phyloP scores from a whole-genome alignment of 495 filamentous ascomycete genomes.

The Neurospora sp. region DNA sequence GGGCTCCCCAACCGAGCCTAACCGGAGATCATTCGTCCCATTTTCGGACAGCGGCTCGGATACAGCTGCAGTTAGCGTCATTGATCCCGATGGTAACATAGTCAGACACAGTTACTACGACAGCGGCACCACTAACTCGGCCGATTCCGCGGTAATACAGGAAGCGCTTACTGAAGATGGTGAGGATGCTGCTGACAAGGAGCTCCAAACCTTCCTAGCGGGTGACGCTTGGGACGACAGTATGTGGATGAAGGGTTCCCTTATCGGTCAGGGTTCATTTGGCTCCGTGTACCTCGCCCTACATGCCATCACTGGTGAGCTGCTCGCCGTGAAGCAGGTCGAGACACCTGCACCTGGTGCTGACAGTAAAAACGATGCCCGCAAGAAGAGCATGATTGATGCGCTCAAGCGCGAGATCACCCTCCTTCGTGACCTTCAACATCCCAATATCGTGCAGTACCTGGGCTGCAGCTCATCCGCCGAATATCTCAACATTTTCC shows the following conservation, averaged over 20 bases:
- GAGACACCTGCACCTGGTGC: conserved; percentile 77
- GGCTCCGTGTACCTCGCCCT: conserved; percentile 93
- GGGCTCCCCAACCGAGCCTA: conserved; percentile 67
- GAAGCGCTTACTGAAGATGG: conserved; percentile 74
- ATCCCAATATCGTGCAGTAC: conserved; percentile 97
- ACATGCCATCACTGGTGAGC: conserved; percentile 93
- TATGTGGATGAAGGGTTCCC: conserved; percentile 97
- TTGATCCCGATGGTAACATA: conserved; percentile 63
- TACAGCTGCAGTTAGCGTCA: conserved; percentile 50
- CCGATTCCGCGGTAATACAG: conserved; percentile 44
- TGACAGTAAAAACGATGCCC: conserved; percentile 69
- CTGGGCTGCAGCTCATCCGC: conserved; percentile 87
- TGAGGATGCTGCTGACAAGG: conserved; percentile 72
- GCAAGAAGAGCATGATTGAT: conserved; percentile 96
- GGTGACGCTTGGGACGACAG: conserved; percentile 90
- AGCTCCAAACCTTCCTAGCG: conserved; percentile 70
- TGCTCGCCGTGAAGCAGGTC: conserved; percentile 98
- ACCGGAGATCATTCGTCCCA: conserved; percentile 92
- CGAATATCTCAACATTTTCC: conserved; percentile 96
- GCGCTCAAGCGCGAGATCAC: conserved; percentile 94
- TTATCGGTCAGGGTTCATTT: conserved; percentile 96
- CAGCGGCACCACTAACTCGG: conserved; percentile 61
- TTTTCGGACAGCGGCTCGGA: conserved; percentile 73
- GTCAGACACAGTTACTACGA: conserved; percentile 73
- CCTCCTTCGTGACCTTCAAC: conserved; percentile 85